Evolutionary conservation across 768 basidiomycete species (phyloP), one percentile per base, ranked within the genome.

Genomic region (Lentinula guzmanii): DNA sequence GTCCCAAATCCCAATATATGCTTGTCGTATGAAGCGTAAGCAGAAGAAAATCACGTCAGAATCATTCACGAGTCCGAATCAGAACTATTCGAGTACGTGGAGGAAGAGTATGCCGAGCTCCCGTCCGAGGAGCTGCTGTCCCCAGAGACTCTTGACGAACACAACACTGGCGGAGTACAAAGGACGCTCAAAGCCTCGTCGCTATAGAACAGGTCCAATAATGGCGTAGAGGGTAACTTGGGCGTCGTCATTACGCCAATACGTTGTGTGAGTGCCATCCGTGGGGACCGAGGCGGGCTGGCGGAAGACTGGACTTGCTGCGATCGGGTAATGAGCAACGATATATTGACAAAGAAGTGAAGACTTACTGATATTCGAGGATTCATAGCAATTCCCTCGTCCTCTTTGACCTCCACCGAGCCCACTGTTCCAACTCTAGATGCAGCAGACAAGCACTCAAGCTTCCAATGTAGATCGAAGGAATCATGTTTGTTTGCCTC

Each of bases 381-480:
- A 18, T 9, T 56, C 5, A 45, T 24, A 21, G 18, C 7, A 2
- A 24, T 39, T 52, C 51, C 5, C 15, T 52, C 51, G 31, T 52
- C 51, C 15, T 43, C 24, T 13, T 37, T 18, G 5, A 31, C 39
- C n/a, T 56, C 55, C 9, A 56, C 7, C 28, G 16, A 15, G 41
- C 41, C 39, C 41, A 28, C 18, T 16, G 43, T 11, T n/a, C 37
- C 37, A 24, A 45, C 33, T n/a, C 37, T 24, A 31, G 45, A 56
- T 18, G 55, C 60, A 7, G 69, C 69, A 34, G 73, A 71, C 60
- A 78, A 69, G 13, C 42, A 67, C 42, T 62, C 68, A 55, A 65
- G 69, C 48, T 64, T 66, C 79, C 78, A 80, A 63, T 66, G 74
- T 41, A 77, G 66, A 63, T 79, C 79, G 28, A 68, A 68, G n/a